These are phyloP conservation scores for Citrus reticulata DNA, from an alignment of 345 rosid genomes.

Conservation along the genomic window DNA sequence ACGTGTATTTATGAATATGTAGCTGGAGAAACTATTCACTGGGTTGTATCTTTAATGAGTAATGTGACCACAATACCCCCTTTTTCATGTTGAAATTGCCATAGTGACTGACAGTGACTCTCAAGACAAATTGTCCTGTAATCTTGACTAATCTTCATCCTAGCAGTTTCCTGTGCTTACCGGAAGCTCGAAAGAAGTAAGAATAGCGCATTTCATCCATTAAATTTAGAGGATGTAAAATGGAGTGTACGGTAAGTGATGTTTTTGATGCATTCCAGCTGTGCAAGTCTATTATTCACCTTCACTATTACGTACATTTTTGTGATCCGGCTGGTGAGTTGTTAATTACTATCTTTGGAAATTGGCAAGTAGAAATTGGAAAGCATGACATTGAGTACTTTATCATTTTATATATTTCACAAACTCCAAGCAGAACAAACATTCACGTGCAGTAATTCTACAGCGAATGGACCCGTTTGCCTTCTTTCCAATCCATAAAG, in stretches of 20 bases:
- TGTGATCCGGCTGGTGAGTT: not conserved
- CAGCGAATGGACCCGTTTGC: not conserved
- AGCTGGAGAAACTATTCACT: not conserved
- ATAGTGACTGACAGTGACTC: not conserved
- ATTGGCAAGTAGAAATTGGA: not conserved
- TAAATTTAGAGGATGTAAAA: not conserved
- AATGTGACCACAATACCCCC: conserved; percentile 10
- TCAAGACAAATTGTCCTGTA: not conserved
- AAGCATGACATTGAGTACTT: not conserved
- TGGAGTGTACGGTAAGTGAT: not conserved
- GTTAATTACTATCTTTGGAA: not conserved
- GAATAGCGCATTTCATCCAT: not conserved
- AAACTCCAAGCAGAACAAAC: not conserved
- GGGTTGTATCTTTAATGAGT: not conserved
- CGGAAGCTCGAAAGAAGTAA: not conserved
- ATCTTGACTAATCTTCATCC: not conserved
- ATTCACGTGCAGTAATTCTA: not conserved
- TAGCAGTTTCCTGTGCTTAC: not conserved
- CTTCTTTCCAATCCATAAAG: not conserved
- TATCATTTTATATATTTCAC: not conserved
- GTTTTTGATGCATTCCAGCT: not conserved
- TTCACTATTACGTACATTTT: not conserved
- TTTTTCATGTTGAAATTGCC: not conserved
- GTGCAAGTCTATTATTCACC: not conserved
- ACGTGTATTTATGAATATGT: not conserved